phyloP scores from a whole-genome alignment of 208 protist genomes.

The Naegleria lovaniensis region DNA sequence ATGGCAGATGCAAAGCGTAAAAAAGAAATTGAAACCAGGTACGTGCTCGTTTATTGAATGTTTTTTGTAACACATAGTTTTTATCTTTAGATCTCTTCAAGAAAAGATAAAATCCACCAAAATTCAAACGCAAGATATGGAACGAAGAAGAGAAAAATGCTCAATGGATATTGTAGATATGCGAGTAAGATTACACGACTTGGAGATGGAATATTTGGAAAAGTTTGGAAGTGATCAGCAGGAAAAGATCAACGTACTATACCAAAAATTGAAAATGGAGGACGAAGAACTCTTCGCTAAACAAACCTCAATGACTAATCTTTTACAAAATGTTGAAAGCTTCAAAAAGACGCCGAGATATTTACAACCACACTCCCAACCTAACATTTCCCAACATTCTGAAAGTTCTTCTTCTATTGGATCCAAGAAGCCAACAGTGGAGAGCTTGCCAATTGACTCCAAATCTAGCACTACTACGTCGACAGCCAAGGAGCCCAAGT shows the following conservation, averaged over 20 bases:
- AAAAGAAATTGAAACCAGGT: background rate
- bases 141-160: background rate
- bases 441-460: background rate
- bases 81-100: background rate
- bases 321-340: background rate
- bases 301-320: background rate
- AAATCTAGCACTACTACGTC: background rate
- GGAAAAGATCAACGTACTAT: background rate
- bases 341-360: background rate
- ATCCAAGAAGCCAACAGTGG: background rate
- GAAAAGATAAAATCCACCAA: background rate
- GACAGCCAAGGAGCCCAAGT: background rate
- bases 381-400: background rate
- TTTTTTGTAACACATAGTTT: background rate
- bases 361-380: background rate
- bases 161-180: background rate
- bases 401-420: background rate
- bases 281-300: background rate
- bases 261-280: background rate
- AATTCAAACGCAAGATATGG: background rate
- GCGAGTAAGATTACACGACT: background rate
- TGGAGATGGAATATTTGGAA: background rate
- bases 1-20: background rate
- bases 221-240: background rate
- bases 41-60: background rate